phyloP scores from a whole-genome alignment of 495 filamentous ascomycete species.

The Podospora bellae-mahoneyi region DNA sequence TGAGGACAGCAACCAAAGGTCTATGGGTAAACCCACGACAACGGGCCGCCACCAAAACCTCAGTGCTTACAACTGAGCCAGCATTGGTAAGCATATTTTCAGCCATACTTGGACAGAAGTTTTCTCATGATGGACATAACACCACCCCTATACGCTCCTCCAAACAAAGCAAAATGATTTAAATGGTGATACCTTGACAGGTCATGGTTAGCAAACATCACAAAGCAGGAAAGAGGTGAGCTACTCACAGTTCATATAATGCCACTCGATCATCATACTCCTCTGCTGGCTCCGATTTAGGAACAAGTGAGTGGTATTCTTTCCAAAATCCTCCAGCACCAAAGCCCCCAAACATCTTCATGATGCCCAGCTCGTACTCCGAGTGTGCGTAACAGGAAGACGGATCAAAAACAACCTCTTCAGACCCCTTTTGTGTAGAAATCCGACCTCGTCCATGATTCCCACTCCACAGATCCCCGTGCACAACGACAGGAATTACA shows the following conservation, averaged over 20 bases:
- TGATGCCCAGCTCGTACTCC: slow-evolving; percentile 90
- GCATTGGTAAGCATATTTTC: neutral
- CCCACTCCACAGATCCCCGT: slow-evolving; percentile 90
- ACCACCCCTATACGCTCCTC: slow-evolving; percentile 67
- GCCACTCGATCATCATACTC: slow-evolving; percentile 80
- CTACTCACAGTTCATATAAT: slow-evolving; percentile 77
- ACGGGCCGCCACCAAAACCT: too few species aligned
- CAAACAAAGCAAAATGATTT: slow-evolving; percentile 85
- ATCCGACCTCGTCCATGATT: slow-evolving; percentile 71
- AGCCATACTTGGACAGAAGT: slow-evolving; percentile 63
- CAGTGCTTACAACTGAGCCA: too few species aligned
- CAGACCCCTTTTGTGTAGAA: slow-evolving; percentile 51
- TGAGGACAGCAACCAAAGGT: too few species aligned
- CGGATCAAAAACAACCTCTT: slow-evolving; percentile 85
- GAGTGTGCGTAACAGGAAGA: slow-evolving; percentile 76
- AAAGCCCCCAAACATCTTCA: slow-evolving; percentile 96
- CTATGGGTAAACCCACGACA: too few species aligned
- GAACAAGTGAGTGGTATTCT: slow-evolving; percentile 70
- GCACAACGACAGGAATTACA: slow-evolving; percentile 69
- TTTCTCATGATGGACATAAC: slow-evolving; percentile 73
- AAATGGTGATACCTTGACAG: slow-evolving; percentile 74
- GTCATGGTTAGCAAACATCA: slow-evolving; percentile 10
- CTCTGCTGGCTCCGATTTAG: slow-evolving; percentile 74
- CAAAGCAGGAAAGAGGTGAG: neutral
- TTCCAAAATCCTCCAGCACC: slow-evolving; percentile 59